Conservation (phyloP, 371 early-diverging fungal genomes). For the Zychaea mexicana region DNA sequence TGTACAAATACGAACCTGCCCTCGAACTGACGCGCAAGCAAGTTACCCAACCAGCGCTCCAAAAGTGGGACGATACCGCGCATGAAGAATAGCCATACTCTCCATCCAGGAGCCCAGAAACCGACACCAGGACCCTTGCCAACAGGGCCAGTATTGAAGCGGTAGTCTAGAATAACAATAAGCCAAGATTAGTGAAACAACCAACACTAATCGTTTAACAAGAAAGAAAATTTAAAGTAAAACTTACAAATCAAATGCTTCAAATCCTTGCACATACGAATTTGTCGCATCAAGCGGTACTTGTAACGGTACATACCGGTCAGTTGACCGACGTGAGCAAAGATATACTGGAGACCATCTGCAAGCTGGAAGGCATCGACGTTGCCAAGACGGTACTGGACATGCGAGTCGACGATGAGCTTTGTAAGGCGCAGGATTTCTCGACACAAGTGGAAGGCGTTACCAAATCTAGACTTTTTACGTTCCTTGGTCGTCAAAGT, state of each 20-base stretch:
- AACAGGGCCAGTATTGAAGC: constrained; percentile 97
- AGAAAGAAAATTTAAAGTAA: neutral
- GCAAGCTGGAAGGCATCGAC: constrained; percentile 97
- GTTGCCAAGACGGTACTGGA: constrained; percentile 96
- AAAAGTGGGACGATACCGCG: constrained; percentile 97
- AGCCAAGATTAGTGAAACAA: neutral
- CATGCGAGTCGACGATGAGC: constrained; percentile 95
- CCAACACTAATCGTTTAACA: neutral
- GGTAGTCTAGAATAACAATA: constrained; percentile 56
- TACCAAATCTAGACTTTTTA: constrained; percentile 99
- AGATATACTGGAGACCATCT: constrained; percentile 97
- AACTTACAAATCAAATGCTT: constrained; percentile 85
- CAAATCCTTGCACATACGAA: constrained; percentile 95
- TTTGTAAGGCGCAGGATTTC: constrained; percentile 99
- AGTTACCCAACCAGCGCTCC: constrained; percentile 97
- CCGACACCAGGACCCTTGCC: constrained; percentile 98
- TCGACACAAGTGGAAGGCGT: constrained; percentile 94
- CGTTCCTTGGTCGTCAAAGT: constrained; percentile 99
- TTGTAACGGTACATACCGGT: constrained; percentile 99
- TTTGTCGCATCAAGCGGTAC: constrained; percentile 98
- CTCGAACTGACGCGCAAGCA: constrained; percentile 98
- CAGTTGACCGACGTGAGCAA: constrained; percentile 98
- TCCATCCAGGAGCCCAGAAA: constrained; percentile 99
- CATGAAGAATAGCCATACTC: constrained; percentile 99
- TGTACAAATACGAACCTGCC: constrained; percentile 45